phyloP scores from a whole-genome alignment of 805 yeast species.

The Naumovozyma baii region DNA sequence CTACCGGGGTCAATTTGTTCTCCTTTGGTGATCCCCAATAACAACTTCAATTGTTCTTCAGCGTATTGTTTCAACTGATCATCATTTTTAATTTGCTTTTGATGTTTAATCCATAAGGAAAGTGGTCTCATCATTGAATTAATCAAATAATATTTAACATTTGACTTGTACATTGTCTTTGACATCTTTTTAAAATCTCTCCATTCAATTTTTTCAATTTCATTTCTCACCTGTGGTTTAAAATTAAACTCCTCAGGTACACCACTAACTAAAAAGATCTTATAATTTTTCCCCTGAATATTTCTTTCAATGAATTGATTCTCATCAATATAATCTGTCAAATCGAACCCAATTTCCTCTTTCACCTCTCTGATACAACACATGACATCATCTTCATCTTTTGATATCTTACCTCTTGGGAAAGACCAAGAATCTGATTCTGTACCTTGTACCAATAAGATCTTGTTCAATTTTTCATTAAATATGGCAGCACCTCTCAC shows the following conservation, averaged over 20 bases:
- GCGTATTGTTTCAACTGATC: slow-evolving; percentile 53
- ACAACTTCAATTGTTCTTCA: slow-evolving; percentile 51
- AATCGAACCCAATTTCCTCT: slow-evolving; percentile 92
- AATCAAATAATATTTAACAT: slow-evolving; percentile 31
- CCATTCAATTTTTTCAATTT: slow-evolving; percentile 81
- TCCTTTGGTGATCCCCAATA: slow-evolving; percentile 47
- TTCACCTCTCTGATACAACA: slow-evolving; percentile 88
- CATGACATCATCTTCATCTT: slow-evolving; percentile 76
- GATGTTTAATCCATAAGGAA: slow-evolving; percentile 45
- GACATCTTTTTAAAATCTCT: slow-evolving; percentile 41
- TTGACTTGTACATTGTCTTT: slow-evolving; percentile 27
- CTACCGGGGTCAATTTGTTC: slow-evolving; percentile 57
- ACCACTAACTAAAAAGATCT: slow-evolving; percentile 66
- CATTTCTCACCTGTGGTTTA: slow-evolving; percentile 76
- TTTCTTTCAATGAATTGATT: slow-evolving; percentile 74
- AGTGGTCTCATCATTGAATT: slow-evolving; percentile 35
- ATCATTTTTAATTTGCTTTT: slow-evolving; percentile 42
- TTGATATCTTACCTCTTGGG: slow-evolving; percentile 93
- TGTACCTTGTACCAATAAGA: slow-evolving; percentile 74
- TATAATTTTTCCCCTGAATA: slow-evolving; percentile 72
- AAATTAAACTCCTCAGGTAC: slow-evolving; percentile 72
- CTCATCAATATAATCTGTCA: slow-evolving; percentile 54
- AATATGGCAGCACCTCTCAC: slow-evolving; percentile 92
- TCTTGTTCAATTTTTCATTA: slow-evolving; percentile 57
- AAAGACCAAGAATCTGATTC: slow-evolving; percentile 86